Evolutionary conservation across 2,329 filamentous ascomycete species (phyloP).

Genomic region (Metarhizium humberi): DNA sequence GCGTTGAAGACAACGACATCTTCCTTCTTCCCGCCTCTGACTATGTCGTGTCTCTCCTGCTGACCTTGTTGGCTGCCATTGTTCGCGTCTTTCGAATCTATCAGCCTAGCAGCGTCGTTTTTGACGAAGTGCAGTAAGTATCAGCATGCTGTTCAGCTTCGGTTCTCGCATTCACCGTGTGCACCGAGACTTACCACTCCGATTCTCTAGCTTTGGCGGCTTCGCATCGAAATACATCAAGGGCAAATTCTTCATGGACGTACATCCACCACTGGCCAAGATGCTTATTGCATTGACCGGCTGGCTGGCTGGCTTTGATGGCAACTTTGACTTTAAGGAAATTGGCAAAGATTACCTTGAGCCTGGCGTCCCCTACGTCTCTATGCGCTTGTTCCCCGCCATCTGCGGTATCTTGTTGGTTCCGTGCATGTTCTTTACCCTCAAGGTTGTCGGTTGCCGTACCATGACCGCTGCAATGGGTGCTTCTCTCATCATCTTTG

Average conservation of each 20-base stretch:
- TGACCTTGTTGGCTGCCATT: slow-evolving; percentile 67
- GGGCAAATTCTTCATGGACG: slow-evolving; percentile 98
- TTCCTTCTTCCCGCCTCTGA: slow-evolving; percentile 77
- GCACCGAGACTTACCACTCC: slow-evolving; percentile 3
- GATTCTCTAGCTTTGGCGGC: slow-evolving; percentile 69
- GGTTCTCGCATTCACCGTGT: slow-evolving; percentile 6
- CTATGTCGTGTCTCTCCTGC: slow-evolving; percentile 63
- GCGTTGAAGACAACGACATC: slow-evolving; percentile 83
- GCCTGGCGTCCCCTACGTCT: slow-evolving; percentile 89
- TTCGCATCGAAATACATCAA: slow-evolving; percentile 99
- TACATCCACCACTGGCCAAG: slow-evolving; percentile 96
- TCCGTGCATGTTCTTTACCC: slow-evolving; percentile 86
- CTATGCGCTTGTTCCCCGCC: slow-evolving; percentile 91
- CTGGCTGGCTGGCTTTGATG: slow-evolving; percentile 90
- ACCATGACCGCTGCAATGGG: slow-evolving; percentile 78
- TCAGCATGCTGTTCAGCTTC: neutral
- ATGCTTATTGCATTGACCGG: slow-evolving; percentile 91
- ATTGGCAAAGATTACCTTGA: slow-evolving; percentile 98
- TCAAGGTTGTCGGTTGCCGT: slow-evolving; percentile 84
- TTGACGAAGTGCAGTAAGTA: slow-evolving; percentile 96
- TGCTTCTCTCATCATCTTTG: slow-evolving; percentile 81
- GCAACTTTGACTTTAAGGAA: slow-evolving; percentile 97
- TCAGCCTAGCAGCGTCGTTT: slow-evolving; percentile 91
- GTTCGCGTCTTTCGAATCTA: slow-evolving; percentile 94
- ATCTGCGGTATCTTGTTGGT: slow-evolving; percentile 81